Conservation (phyloP, 208 protist species). For the Lotmaria passim region DNA sequence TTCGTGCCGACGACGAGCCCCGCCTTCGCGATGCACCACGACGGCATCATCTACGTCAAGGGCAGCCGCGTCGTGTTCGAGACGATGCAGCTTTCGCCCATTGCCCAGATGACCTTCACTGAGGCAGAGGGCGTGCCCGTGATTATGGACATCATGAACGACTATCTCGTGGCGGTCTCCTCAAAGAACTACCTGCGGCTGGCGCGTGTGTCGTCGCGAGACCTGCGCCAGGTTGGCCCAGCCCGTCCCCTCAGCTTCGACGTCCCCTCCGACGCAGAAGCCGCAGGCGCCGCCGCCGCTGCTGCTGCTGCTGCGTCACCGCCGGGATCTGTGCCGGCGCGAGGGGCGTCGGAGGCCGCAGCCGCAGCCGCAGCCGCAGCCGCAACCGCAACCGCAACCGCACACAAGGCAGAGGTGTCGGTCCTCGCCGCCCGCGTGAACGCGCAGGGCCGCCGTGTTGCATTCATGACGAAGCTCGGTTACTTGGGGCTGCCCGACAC, state of each 20-base stretch:
- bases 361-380: constrained; percentile 13
- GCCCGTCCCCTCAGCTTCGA: constrained; percentile 63
- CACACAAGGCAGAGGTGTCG: constrained; percentile 31
- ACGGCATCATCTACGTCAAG: constrained; percentile 88
- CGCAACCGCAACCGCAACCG: constrained; percentile 3
- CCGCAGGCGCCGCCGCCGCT: neutral
- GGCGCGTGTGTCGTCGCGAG: constrained; percentile 67
- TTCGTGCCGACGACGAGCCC: constrained; percentile 74
- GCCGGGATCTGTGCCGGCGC: neutral
- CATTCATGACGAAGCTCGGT: constrained; percentile 73
- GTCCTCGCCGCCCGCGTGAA: constrained; percentile 76
- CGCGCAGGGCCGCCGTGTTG: constrained; percentile 80
- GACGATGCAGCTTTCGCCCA: constrained; percentile 76
- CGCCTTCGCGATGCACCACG: constrained; percentile 84
- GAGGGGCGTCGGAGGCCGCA: neutral
- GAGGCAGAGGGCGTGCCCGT: constrained; percentile 84
- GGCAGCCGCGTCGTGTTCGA: constrained; percentile 77
- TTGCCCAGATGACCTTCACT: constrained; percentile 88
- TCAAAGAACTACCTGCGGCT: constrained; percentile 84
- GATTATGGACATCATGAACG: constrained; percentile 87
- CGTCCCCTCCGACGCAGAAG: neutral
- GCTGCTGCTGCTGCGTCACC: neutral
- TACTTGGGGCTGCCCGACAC: constrained; percentile 59
- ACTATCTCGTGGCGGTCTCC: constrained; percentile 87
- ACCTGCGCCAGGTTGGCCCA: constrained; percentile 71